Evolutionary conservation across 2,329 filamentous ascomycete species (phyloP).

Genomic region (Elsinoe ampelina): DNA sequence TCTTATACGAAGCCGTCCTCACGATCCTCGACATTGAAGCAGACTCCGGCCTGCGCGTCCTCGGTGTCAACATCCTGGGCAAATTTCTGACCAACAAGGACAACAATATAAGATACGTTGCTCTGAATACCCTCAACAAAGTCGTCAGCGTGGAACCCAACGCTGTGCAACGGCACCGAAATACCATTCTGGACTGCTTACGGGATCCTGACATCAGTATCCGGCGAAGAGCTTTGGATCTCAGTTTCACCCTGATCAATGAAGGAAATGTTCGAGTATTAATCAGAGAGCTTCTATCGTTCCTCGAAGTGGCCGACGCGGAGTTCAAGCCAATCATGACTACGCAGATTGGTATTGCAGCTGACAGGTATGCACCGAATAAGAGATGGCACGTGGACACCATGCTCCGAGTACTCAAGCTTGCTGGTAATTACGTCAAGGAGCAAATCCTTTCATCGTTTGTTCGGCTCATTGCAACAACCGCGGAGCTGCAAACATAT

Average conservation of each 20-base stretch:
- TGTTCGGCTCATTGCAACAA: slow-evolving; percentile 88
- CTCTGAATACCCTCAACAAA: slow-evolving; percentile 93
- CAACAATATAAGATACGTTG: slow-evolving; percentile 98
- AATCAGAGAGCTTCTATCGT: slow-evolving; percentile 85
- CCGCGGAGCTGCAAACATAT: slow-evolving; percentile 89
- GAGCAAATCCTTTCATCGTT: slow-evolving; percentile 97
- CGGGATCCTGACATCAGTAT: slow-evolving; percentile 98
- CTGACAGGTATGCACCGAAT: slow-evolving; percentile 90
- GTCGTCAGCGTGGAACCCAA: slow-evolving; percentile 97
- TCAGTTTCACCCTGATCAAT: slow-evolving; percentile 97
- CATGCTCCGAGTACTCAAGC: slow-evolving; percentile 83
- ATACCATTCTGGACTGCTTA: slow-evolving; percentile 93
- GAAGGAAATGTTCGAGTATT: slow-evolving; percentile 90
- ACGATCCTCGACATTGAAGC: slow-evolving; percentile 98
- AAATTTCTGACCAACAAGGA: slow-evolving; percentile 98
- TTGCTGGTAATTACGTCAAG: slow-evolving; percentile 95
- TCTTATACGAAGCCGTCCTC: slow-evolving; percentile 91
- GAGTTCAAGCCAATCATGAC: slow-evolving; percentile 99
- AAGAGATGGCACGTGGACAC: slow-evolving; percentile 99
- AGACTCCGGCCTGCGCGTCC: slow-evolving; percentile 83
- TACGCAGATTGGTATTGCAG: slow-evolving; percentile 92
- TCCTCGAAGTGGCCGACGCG: slow-evolving; percentile 92
- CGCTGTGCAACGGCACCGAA: slow-evolving; percentile 90
- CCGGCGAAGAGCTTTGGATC: slow-evolving; percentile 82
- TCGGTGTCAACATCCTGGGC: slow-evolving; percentile 95